Conservation (phyloP, 1,284 basidiomycete species). For the Cutaneotrichosporon sp. region DNA sequence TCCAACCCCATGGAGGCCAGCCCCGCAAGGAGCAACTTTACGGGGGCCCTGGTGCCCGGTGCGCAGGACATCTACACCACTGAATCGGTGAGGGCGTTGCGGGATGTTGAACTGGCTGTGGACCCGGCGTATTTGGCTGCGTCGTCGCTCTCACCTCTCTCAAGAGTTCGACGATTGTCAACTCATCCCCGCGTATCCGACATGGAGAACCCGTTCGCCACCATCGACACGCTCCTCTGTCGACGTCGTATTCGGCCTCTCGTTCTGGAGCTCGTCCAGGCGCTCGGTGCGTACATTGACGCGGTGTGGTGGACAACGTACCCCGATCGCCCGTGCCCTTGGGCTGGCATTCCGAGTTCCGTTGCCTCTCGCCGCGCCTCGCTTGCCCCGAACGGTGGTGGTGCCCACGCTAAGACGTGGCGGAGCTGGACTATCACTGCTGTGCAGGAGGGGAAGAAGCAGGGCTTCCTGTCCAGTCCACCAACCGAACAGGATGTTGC, state of each 20-base stretch:
- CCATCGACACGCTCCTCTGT: slow-evolving; percentile 28
- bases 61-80: slow-evolving; percentile 33
- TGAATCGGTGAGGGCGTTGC: slow-evolving; percentile 34
- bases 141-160: background rate
- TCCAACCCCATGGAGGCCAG: background rate
- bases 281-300: slow-evolving; percentile 41
- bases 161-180: slow-evolving; percentile 21
- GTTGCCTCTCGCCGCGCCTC: background rate
- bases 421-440: slow-evolving; percentile 36
- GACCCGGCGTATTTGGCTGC: slow-evolving; percentile 29
- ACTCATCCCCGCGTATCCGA: slow-evolving; percentile 30
- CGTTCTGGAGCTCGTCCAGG: slow-evolving; percentile 40
- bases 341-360: slow-evolving; percentile 11
- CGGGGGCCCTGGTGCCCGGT: slow-evolving; percentile 1
- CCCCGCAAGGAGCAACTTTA: background rate
- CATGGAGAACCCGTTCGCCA: slow-evolving; percentile 37
- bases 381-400: background rate
- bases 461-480: slow-evolving; percentile 23
- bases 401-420: slow-evolving; percentile 19
- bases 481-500: slow-evolving; percentile 24
- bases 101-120: slow-evolving; percentile 42
- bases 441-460: slow-evolving; percentile 31
- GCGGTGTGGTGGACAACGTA: slow-evolving; percentile 33
- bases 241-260: slow-evolving; percentile 40
- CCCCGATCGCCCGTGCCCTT: slow-evolving; percentile 19